These are phyloP conservation scores for Yamadazyma taylorii DNA, from an alignment of 1,139 yeast species.

Conservation along the genomic window DNA sequence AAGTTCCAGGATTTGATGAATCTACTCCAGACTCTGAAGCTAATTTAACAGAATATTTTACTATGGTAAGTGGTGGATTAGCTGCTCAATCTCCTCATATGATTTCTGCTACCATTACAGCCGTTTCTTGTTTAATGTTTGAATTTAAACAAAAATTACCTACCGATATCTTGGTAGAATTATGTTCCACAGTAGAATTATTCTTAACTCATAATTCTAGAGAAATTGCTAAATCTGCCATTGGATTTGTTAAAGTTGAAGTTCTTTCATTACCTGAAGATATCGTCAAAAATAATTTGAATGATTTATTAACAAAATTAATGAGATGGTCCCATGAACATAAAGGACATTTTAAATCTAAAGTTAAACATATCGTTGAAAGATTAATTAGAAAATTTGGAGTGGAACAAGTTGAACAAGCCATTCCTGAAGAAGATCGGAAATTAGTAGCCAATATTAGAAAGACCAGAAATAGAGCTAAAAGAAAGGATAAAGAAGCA, in stretches of 20 bases:
- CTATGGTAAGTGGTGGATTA: slow-evolving; percentile 94
- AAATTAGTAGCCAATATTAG: slow-evolving; percentile 82
- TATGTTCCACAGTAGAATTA: slow-evolving; percentile 84
- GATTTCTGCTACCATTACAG: slow-evolving; percentile 95
- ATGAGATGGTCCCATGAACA: slow-evolving; percentile 96
- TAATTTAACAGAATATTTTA: slow-evolving; percentile 76
- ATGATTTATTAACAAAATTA: slow-evolving; percentile 65
- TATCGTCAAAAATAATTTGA: slow-evolving; percentile 64
- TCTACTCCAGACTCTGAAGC: slow-evolving; percentile 65
- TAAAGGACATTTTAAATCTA: slow-evolving; percentile 89
- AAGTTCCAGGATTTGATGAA: slow-evolving; percentile 68
- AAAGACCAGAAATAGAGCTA: slow-evolving; percentile 81
- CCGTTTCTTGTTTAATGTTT: slow-evolving; percentile 80
- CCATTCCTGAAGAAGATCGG: slow-evolving; percentile 85
- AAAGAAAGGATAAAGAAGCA: slow-evolving; percentile 59
- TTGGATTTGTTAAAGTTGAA: slow-evolving; percentile 93
- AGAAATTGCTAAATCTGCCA: slow-evolving; percentile 91
- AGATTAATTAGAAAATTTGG: slow-evolving; percentile 90
- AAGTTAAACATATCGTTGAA: slow-evolving; percentile 90
- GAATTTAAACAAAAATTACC: slow-evolving; percentile 74
- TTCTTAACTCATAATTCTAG: slow-evolving; percentile 88
- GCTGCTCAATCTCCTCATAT: slow-evolving; percentile 93
- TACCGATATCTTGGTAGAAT: slow-evolving; percentile 60
- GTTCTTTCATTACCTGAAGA: slow-evolving; percentile 84
- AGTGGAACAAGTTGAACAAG: slow-evolving; percentile 69